These are phyloP conservation scores for Phytophthora meadii DNA, from an alignment of 352 stramenopile genomes.

Conservation along the genomic window DNA sequence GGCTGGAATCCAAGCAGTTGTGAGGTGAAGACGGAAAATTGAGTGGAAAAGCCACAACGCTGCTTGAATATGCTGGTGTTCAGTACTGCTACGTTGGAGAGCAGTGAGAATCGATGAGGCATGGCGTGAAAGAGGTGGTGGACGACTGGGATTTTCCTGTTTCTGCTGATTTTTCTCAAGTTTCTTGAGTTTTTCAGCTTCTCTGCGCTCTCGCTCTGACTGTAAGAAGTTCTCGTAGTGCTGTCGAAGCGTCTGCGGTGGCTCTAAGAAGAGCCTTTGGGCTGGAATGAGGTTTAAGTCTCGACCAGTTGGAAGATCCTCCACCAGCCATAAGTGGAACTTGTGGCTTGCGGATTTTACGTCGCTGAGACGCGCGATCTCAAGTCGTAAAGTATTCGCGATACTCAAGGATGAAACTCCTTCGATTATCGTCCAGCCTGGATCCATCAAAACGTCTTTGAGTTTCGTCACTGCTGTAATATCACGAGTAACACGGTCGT, in stretches of 20 bases:
- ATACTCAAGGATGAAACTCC: constrained; percentile 24
- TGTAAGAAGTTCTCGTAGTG: constrained; percentile 27
- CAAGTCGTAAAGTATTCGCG: constrained; percentile 39
- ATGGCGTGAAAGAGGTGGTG: constrained; percentile 25
- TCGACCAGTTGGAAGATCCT: constrained; percentile 11
- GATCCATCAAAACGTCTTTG: constrained; percentile 33
- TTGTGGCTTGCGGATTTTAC: constrained; percentile 38
- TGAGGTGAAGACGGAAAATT: constrained; percentile 45
- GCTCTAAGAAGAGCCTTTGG: constrained; percentile 39
- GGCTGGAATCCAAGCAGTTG: constrained; percentile 11
- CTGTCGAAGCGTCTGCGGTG: constrained; percentile 41
- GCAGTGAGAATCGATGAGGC: constrained; percentile 30
- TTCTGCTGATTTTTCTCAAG: constrained; percentile 15
- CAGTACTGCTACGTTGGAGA: constrained; percentile 20
- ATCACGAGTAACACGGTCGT: constrained; percentile 10
- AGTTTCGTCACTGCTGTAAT: constrained; percentile 28
- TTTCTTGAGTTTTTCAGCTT: constrained; percentile 12
- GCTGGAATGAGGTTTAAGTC: constrained; percentile 18
- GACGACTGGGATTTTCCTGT: constrained; percentile 5
- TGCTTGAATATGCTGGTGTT: constrained; percentile 22
- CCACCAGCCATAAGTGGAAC: constrained; percentile 46
- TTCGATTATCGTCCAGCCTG: constrained; percentile 45
- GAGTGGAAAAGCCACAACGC: constrained; percentile 64
- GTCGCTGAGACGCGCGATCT: constrained; percentile 34
- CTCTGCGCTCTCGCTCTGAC: constrained; percentile 23